A percentile compares a stretch with the other conserved stretches of the same genome.
Evolutionary conservation across 345 rosid genomes (phyloP).

Genomic region (Eucalyptus tenuipes): DNA sequence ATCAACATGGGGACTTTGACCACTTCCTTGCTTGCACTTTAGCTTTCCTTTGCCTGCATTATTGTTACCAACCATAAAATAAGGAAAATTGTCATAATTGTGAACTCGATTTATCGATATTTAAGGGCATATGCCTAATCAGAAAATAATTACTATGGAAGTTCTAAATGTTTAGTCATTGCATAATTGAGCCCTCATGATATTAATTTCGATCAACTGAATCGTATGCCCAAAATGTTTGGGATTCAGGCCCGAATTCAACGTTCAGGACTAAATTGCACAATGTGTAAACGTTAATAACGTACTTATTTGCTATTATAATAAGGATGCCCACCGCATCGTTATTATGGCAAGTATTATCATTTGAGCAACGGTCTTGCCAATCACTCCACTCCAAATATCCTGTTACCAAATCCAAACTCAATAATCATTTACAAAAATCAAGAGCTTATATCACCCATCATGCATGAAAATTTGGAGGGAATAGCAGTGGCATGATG

Average conservation of each 20-base stretch:
- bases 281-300: rapidly evolving
- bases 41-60: background rate
- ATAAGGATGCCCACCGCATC: rapidly evolving
- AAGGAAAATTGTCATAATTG: background rate
- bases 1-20: background rate
- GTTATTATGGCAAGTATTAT: conserved; percentile 32
- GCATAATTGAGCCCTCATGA: background rate
- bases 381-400: conserved; percentile 48
- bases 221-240: background rate
- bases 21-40: background rate
- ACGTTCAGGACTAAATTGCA: rapidly evolving
- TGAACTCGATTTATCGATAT: background rate
- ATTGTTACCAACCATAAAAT: background rate
- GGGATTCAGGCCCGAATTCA: background rate
- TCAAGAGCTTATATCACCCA: background rate
- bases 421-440: background rate
- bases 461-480: background rate
- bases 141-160: background rate
- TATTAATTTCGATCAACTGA: background rate
- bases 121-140: background rate
- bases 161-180: rapidly evolving
- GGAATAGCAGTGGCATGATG: background rate
- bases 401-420: conserved; percentile 12
- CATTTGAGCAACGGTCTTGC: conserved; percentile 17
- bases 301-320: background rate